Evolutionary conservation across 108 stramenopile genomes (phyloP), one percentile per base, ranked within the genome.

Genomic region (Chaetoceros muelleri): DNA sequence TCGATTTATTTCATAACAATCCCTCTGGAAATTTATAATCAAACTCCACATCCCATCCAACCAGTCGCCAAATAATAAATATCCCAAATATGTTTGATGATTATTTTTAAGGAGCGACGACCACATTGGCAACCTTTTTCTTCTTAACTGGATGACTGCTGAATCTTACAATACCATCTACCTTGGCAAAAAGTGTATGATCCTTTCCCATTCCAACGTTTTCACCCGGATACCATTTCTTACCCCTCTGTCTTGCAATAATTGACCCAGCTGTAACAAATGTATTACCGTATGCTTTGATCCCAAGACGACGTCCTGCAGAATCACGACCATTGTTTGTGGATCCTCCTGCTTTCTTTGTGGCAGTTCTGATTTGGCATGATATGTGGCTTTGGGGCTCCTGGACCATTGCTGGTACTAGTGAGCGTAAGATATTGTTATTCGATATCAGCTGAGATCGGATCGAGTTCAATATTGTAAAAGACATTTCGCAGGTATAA

Each of bases 261-360:
- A 99, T 99, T 44, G 81, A 84, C 27, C 96, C 96, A 20, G 92
- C 76, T 28, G 72, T 81, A 61, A 89, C 95, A 7, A 58, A 16
- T 30, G 50, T 58, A 21, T 90, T 84, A 24, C 89, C 90, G 46
- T 72, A 90, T 2, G 92, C 75, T 61, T 99, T 99, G 48, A 99
- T 79, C 44, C 98, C 98, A 27, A 98, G 71, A 21, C 98, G 82
- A 54, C 91, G 78, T 17, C 96, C 96, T 23, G 74, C 73, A 2
- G 96, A 97, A 70, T 99, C 95, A 16, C 96, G 76, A 0, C 96
- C 95, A 64, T 99, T 99, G 61, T 72, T 84, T 28, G 87, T 69
- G 1, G 89, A 90, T n/a, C 98, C 98, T 3, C 92, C 96, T 0
- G 91, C 88, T 60, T 96, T 96, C 68, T 98, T 98, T 17, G 95